Evolutionary conservation across 2,329 filamentous ascomycete species (phyloP), one percentile per base, ranked within the genome.

Genomic region (Hymenoscyphus fraxineus): DNA sequence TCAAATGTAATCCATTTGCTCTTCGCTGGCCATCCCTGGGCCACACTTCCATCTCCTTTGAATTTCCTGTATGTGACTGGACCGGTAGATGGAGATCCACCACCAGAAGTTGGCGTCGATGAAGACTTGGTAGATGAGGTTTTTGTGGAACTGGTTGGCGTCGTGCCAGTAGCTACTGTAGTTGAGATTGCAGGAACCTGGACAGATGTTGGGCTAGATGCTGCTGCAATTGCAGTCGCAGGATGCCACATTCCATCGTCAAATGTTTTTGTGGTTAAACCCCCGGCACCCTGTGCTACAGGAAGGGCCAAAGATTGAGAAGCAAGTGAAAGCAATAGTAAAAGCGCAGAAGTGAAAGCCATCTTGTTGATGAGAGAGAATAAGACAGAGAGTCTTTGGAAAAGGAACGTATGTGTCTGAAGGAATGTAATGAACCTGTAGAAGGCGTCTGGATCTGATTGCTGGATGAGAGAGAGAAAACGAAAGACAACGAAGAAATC

Each of bases 11-110:
- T 56, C 64, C 64, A 65, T 51, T 62, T 5, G 5, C 27, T 31
- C 2, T 47, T 39, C 12, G 60, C 40, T 22, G 64, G 64, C 64
- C 64, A 65, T 31, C 64, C 64, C 19, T 41, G 38, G 22, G 61
- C 61, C 6, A 19, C n/a, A 32, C 59, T 61, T 62, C 63, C 63
- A 44, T 64, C 55, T 32, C 63, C 63, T 12, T 31, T 41, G 41
- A 61, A 61, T 16, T 51, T 47, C 40, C n/a, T 54, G n/a, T 61
- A 58, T 32, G 58, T 4, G 27, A 58, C 59, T 27, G 32, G 6
- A 3, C 56, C 57, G 12, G 56, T 44, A 44, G 61, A 22, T 60
- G 27, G 19, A 12, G 39, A 9, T 32, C 41, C 32, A 15, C 47
- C 44, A 15, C 47, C 31, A n/a, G 31, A 39, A 6, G 16, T 13